Evolutionary conservation across 2,329 filamentous ascomycete genomes (phyloP), one percentile per base, ranked within the genome.

Genomic region (Pestalotiopsis sp.): DNA sequence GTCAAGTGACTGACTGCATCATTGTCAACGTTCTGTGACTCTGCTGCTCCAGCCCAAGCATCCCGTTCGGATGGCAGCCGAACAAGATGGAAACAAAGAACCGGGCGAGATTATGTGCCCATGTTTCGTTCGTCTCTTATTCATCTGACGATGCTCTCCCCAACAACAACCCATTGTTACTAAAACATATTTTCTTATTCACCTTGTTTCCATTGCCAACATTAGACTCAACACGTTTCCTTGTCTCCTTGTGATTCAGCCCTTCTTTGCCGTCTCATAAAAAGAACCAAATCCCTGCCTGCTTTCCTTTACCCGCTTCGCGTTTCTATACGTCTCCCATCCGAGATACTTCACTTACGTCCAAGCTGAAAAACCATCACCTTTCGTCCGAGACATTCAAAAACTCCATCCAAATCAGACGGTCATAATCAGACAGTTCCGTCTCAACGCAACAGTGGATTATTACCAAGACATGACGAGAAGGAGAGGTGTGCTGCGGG

Each of bases 401-500:
- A 36, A 36, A 17, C 17, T 52, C 3, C 3, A n/a, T 13, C n/a
- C 27, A 17, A 38, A 36, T 17, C 11, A 27, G 5, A 61, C 38
- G 7, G 11, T 64, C 38, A 56, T 17, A 64, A 64, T 31, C 49
- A 25, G 67, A 69, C 17, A 61, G 38, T 64, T 45, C 62, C 27
- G 5, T 31, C 27, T 9, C 5, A 39, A 31, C 9, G 31, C 39
- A 14, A 67, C 66, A 67, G 17, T 20, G 23, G 36, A 14, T 12
- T 4, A 25, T 36, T 27, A 59, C 23, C 49, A 63, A 71, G 70
- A 20, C 20, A 77, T 83, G 80, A 70, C 71, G 64, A 75, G 72
- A 68, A 68, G 73, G 66, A 73, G 74, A 68, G 71, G 74, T 69
- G 77, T 77, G 69, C 71, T 80, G 59, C 76, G 78, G 74, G 78